Evolutionary conservation across 768 basidiomycete genomes (phyloP).

Genomic region (Gymnopilus junonius): DNA sequence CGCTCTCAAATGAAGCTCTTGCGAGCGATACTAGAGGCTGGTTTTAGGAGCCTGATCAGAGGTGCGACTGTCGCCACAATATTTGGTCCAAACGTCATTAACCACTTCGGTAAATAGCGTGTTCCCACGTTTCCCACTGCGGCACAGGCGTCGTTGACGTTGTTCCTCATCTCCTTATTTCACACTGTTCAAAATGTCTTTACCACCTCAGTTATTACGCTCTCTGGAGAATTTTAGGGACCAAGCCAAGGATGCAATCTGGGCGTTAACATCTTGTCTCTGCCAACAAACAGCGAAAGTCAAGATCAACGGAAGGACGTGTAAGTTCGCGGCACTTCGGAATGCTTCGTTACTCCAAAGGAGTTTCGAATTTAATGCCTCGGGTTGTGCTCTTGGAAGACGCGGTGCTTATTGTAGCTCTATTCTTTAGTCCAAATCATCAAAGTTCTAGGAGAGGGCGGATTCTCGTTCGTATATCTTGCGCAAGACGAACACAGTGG

Average conservation of each 20-base stretch:
- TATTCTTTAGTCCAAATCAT: slow-evolving; percentile 76
- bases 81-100: neutral
- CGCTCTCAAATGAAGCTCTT: too few species aligned
- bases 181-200: slow-evolving; percentile 26
- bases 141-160: neutral
- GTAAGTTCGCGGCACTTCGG: slow-evolving; percentile 48
- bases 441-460: slow-evolving; percentile 94
- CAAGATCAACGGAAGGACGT: slow-evolving; percentile 96
- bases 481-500: slow-evolving; percentile 87
- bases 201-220: slow-evolving; percentile 45
- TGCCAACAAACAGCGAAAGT: slow-evolving; percentile 84
- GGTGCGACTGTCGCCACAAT: too few species aligned
- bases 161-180: neutral
- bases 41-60: too few species aligned
- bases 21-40: too few species aligned
- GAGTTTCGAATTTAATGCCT: neutral
- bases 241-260: slow-evolving; percentile 81
- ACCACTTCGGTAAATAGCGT: neutral
- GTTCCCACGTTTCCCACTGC: neutral
- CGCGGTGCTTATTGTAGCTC: neutral
- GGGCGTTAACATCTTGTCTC: slow-evolving; percentile 80
- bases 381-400: neutral
- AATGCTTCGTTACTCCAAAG: neutral
- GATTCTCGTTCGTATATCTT: slow-evolving; percentile 90
- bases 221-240: slow-evolving; percentile 65